phyloP scores from a whole-genome alignment of 169 alveolate genomes.

The Eimeria necatrix region DNA sequence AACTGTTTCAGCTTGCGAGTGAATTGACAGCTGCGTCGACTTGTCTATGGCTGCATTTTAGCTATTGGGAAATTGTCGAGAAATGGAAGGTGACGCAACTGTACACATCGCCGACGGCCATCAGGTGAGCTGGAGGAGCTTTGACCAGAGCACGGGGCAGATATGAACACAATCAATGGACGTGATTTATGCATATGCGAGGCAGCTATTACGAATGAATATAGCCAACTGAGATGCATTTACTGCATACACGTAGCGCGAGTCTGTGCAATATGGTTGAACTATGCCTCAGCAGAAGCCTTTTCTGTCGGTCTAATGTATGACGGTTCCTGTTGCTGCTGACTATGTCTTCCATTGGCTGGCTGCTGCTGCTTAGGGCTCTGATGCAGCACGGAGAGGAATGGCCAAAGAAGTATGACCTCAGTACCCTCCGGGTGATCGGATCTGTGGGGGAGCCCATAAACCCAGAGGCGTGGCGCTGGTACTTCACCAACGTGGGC shows the following conservation, averaged over 20 bases:
- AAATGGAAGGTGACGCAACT: conserved; percentile 95
- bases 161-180: no score
- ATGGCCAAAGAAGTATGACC: conserved; percentile 81
- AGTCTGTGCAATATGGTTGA: no score
- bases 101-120: conserved; percentile 99
- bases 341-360: background rate
- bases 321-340: background rate
- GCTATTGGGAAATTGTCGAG: conserved; percentile 91
- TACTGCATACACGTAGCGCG: no score
- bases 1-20: no score
- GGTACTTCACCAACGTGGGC: conserved; percentile 89
- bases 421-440: conserved; percentile 77
- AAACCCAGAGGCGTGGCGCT: conserved; percentile 97
- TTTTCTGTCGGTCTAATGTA: background rate
- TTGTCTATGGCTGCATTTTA: background rate
- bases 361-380: conserved; percentile 8
- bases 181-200: no score
- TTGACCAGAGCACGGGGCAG: background rate
- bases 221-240: no score
- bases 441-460: conserved; percentile 96
- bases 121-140: conserved; percentile 92
- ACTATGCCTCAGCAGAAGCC: no score
- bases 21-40: no score
- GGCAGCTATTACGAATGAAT: no score
- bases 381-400: conserved; percentile 81